Evolutionary conservation across 129 eudicot genomes (phyloP), one percentile per base, ranked within the genome.

Genomic region (Artemisia argyi): DNA sequence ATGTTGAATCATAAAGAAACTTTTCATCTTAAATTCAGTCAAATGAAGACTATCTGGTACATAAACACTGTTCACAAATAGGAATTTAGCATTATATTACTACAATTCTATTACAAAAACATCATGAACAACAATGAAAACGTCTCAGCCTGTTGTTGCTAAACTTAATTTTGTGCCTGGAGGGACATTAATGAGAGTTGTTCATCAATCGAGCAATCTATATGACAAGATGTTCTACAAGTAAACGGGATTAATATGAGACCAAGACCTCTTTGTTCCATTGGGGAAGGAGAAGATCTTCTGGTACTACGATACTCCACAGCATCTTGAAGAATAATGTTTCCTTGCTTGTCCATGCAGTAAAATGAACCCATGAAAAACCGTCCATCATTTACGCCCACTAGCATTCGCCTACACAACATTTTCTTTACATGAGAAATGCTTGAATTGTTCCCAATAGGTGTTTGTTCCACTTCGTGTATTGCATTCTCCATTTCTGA

Each of bases 291-390:
- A 51, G 88, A 79, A 35, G 88, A 65, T 56, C 82, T 79, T 75
- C 94, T 83, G 13, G 91, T 83, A 78, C 88, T 89, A 7, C 95
- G 95, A 80, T 84, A 87, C 76, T 92, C 98, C 5, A 92, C 76
- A 2, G 91, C 88, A 82, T 92, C 98, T 85, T 92, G 96, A 60
- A 92, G 89, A 61, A 92, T 85, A 7, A 89, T 87, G 86, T 89
- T 92, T 51, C 98, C 98, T 82, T 89, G 98, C 65, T 92, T 92
- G 76, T 92, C 98, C 54, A 89, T 73, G 71, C 96, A 92, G 74
- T 87, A 87, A 78, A 92, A 92, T 18, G 79, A 74, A 11, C 98
- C 98, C 82, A 85, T 64, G 77, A 92, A 92, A 84, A 89, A 89
- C 51, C 95, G 80, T 7, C 95, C 96, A 61, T 92, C 98, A 42